Evolutionary conservation across 73 alveolate genomes (phyloP).

Genomic region (Paramecium caudatum): DNA sequence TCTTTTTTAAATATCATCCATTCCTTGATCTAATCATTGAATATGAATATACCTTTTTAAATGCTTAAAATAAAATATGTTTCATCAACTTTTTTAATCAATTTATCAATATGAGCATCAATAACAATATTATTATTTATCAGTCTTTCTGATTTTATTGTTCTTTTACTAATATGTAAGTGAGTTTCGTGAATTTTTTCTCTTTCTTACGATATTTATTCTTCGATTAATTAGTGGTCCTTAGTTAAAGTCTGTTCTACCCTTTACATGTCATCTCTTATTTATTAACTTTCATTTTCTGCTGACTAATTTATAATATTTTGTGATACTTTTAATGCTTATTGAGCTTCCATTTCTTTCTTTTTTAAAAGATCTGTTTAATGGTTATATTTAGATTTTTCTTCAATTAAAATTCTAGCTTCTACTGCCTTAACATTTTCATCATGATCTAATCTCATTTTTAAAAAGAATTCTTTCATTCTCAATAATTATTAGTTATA

Average conservation of each 20-base stretch:
- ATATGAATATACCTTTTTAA: background rate
- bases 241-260: background rate
- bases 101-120: conserved; percentile 59
- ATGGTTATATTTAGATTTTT: conserved; percentile 45
- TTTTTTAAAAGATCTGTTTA: conserved; percentile 30
- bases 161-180: conserved; percentile 47
- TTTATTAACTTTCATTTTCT: conserved; percentile 23
- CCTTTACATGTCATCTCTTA: conserved; percentile 28
- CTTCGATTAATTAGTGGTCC: conserved; percentile 23
- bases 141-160: conserved; percentile 8
- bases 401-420: conserved; percentile 42
- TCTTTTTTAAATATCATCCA: conserved; percentile 53
- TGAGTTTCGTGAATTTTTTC: conserved; percentile 27
- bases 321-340: background rate
- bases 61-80: background rate
- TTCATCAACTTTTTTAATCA: conserved; percentile 30
- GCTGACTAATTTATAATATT: background rate
- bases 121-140: conserved; percentile 38
- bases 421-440: conserved; percentile 39
- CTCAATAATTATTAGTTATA: background rate
- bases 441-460: conserved; percentile 71
- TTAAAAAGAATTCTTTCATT: conserved; percentile 61
- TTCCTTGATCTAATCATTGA: conserved; percentile 10
- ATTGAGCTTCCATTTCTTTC: conserved; percentile 33
- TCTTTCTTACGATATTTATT: conserved; percentile 28